phyloP scores from a whole-genome alignment of 441 rosid genomes.

The Gossypium davidsonii region DNA sequence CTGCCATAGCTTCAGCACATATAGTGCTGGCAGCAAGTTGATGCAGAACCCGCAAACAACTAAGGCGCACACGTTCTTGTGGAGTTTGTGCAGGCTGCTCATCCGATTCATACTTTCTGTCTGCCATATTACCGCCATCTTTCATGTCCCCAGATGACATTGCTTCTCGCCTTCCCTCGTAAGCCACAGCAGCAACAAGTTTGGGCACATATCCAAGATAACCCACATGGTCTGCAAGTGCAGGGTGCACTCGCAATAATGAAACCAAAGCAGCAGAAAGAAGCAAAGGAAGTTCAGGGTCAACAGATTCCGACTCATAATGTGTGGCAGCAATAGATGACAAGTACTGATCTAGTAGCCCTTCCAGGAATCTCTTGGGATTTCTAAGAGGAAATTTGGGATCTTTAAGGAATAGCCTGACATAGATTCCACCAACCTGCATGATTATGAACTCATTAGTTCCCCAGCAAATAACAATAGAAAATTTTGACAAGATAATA shows the following conservation, averaged over 20 bases:
- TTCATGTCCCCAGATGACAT: slow-evolving; percentile 73
- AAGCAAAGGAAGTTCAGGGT: slow-evolving; percentile 93
- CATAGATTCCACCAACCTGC: slow-evolving; percentile 97
- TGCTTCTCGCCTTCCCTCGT: slow-evolving; percentile 86
- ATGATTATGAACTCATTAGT: slow-evolving; percentile 23
- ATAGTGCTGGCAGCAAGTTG: slow-evolving; percentile 97
- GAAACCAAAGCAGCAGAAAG: slow-evolving; percentile 99
- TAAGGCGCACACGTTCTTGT: slow-evolving; percentile 95
- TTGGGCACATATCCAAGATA: slow-evolving; percentile 98
- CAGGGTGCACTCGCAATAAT: slow-evolving; percentile 93
- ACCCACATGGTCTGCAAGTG: slow-evolving; percentile 97
- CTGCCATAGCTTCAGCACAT: slow-evolving; percentile 99
- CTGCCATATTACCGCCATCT: slow-evolving; percentile 37
- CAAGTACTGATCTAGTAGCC: slow-evolving; percentile 91
- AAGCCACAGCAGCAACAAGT: slow-evolving; percentile 95
- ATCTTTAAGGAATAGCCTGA: slow-evolving; percentile 90
- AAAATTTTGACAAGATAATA: slow-evolving; percentile 2
- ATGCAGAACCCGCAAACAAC: slow-evolving; percentile 96
- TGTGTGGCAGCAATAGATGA: slow-evolving; percentile 95
- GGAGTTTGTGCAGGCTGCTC: slow-evolving; percentile 81
- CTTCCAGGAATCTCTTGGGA: slow-evolving; percentile 96
- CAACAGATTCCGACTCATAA: slow-evolving; percentile 68
- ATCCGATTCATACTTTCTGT: slow-evolving; percentile 43
- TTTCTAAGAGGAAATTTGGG: slow-evolving; percentile 97
- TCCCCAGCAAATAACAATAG: slow-evolving; percentile 9